These are phyloP conservation scores for Bruguiera sexangula DNA, from an alignment of 345 rosid genomes.

Conservation along the genomic window DNA sequence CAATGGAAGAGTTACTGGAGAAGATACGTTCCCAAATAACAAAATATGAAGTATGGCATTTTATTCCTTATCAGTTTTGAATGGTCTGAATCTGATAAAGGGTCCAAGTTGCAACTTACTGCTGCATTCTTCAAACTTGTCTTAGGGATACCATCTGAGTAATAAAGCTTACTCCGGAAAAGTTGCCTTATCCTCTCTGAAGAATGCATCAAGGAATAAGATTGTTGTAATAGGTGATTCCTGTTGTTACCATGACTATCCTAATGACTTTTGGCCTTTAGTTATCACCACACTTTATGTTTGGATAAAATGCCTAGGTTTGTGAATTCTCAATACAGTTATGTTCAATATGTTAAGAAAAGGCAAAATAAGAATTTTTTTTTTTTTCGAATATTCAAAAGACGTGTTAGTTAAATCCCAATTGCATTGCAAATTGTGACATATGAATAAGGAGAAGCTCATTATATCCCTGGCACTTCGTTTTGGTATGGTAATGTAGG, in stretches of 20 bases:
- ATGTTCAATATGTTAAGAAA: not conserved
- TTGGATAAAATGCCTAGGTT: conserved; percentile 2
- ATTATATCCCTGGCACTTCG: too few relatives aligned
- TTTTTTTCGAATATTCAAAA: not conserved
- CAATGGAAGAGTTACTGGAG: conserved; percentile 39
- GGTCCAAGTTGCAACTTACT: conserved; percentile 3
- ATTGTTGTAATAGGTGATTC: conserved; percentile 68
- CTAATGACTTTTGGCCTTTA: not conserved
- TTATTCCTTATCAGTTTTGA: not conserved
- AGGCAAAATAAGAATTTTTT: not conserved
- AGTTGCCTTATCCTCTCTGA: conserved; percentile 51
- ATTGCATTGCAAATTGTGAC: not conserved
- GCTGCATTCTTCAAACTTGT: conserved; percentile 23
- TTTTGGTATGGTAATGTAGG: too few relatives aligned
- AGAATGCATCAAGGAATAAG: conserved; percentile 69
- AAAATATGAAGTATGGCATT: conserved; percentile 56
- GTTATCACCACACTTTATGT: not conserved
- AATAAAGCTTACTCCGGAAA: conserved; percentile 67
- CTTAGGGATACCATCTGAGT: conserved; percentile 69
- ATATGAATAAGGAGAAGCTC: not conserved
- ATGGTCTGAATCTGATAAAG: conserved; percentile 13
- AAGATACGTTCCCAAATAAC: conserved; percentile 50
- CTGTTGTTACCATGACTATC: conserved; percentile 1
- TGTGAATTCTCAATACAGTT: not conserved
- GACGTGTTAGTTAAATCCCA: not conserved